A percentile compares a stretch with the other conserved stretches of the same genome.
Evolutionary conservation across 129 eudicot species (phyloP).

Genomic region (Ambrosia artemisiifolia): DNA sequence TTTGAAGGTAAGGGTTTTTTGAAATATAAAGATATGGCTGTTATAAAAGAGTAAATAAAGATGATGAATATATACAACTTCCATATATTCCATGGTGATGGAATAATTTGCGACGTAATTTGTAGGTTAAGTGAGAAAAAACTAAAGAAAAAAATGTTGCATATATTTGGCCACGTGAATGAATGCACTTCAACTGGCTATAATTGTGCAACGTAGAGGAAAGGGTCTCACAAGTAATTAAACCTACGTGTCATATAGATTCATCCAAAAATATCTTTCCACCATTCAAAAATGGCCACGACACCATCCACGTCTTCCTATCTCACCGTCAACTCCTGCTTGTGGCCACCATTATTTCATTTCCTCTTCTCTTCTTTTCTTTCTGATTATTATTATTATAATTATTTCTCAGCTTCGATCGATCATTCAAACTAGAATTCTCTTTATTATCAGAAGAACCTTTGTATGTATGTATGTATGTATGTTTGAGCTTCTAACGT

Average conservation of each 20-base stretch:
- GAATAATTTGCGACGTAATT: no score
- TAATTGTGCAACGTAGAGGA: conserved; percentile 22
- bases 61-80: no score
- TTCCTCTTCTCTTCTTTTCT: background rate
- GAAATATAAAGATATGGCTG: no score
- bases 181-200: conserved; percentile 1
- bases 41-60: no score
- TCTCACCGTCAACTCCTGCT: conserved; percentile 40
- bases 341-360: conserved; percentile 54
- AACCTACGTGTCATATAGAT: conserved; percentile 36
- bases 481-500: conserved; percentile 10
- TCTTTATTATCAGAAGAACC: no score
- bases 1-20: no score
- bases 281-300: conserved; percentile 30
- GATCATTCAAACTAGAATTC: background rate
- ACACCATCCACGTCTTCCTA: background rate
- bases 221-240: background rate
- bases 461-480: no score
- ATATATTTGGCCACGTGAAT: conserved; percentile 12
- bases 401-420: background rate
- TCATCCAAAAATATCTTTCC: conserved; percentile 46
- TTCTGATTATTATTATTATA: no score
- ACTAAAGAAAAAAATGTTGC: background rate
- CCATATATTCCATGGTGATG: no score
- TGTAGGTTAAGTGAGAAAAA: no score